Percentiles rank a stretch among this genome's conserved stretches.
Conservation (phyloP, 2,329 filamentous ascomycete species). For the Cryoendolithus antarcticus region DNA sequence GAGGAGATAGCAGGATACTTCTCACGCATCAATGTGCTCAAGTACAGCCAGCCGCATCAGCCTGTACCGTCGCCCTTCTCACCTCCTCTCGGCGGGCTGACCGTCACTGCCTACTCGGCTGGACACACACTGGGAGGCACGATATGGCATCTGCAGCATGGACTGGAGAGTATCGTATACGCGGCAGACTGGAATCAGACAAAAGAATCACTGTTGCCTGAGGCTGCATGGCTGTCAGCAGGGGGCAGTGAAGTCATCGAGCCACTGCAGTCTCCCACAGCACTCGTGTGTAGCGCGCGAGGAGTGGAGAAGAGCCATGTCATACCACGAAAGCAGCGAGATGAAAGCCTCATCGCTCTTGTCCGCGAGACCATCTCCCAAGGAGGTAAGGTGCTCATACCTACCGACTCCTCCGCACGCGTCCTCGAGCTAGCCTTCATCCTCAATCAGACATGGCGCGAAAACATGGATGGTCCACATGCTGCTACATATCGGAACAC, state of each 20-base stretch:
- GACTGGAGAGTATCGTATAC: constrained; percentile 92
- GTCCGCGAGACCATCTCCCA: constrained; percentile 65
- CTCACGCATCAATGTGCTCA: constrained; percentile 76
- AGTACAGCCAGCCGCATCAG: constrained; percentile 94
- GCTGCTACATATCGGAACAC: constrained; percentile 38
- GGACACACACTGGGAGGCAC: constrained; percentile 93
- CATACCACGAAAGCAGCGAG: constrained; percentile 61
- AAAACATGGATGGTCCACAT: constrained; percentile 23
- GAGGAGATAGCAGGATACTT: constrained; percentile 93
- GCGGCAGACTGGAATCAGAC: constrained; percentile 97
- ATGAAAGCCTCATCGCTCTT: constrained; percentile 73
- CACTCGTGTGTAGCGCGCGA: constrained; percentile 80
- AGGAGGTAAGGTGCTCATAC: constrained; percentile 84
- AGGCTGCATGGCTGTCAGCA: constrained; percentile 83
- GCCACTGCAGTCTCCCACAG: constrained; percentile 82
- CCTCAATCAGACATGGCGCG: constrained; percentile 81
- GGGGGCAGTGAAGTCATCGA: constrained; percentile 87
- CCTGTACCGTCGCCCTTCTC: constrained; percentile 78
- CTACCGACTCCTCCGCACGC: constrained; percentile 88
- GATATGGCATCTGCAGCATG: constrained; percentile 98
- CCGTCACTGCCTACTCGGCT: constrained; percentile 91
- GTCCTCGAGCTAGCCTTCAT: constrained; percentile 86
- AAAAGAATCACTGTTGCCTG: constrained; percentile 87
- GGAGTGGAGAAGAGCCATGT: constrained; percentile 58
- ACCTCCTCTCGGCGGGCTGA: constrained; percentile 77